Base-by-base conservation (phyloP, 768 basidiomycete species). In the Imleria badia region DNA sequence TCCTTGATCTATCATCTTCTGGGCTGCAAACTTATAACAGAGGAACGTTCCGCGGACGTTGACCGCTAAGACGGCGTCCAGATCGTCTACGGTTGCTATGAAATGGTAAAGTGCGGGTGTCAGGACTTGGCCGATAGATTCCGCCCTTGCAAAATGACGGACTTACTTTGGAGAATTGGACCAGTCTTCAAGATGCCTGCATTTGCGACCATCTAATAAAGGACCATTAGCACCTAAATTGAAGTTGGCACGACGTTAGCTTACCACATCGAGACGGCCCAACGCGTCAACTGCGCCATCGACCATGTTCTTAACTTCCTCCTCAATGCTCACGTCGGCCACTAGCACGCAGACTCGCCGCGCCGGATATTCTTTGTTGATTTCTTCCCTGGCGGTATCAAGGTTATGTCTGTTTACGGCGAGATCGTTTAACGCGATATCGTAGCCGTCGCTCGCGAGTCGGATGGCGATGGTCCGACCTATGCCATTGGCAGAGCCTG, bases 1-100 rank as follows among this genome's bases (percentile, higher is more conserved):
- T 8, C 75, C 76, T 57, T 75, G 79, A 29, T 71, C 68, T 45
- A 79, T 64, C 79, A 79, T 79, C 54, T 75, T 71, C 23, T 60
- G 58, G 8, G 76, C 78, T 13, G 76, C 79, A 47, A 73, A 66
- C 54, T 77, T 78, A 56, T 76, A 77, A 46, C 70, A 72, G 17
- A 77, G 61, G 58, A 79, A 69, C 0, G 68, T 66, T 6, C 80
- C 76, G 14, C 68, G 70, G 26, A 71, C 66, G 39, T 81, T 81
- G 47, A 77, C 66, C 2, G 68, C 53, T n/a, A 74, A 55, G 11
- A 72, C 42, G 19, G 57, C 53, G 29, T 78, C 72, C 53, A 72
- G 64, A 10, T 75, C 66, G 19, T 68, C 67, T 3, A 68, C 53
- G 20, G 65, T 62, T 2, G 68, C 76, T 78, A 45, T 12, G 5